Evolutionary conservation across 1,284 basidiomycete species (phyloP).

Genomic region (Puccinia hordei): DNA sequence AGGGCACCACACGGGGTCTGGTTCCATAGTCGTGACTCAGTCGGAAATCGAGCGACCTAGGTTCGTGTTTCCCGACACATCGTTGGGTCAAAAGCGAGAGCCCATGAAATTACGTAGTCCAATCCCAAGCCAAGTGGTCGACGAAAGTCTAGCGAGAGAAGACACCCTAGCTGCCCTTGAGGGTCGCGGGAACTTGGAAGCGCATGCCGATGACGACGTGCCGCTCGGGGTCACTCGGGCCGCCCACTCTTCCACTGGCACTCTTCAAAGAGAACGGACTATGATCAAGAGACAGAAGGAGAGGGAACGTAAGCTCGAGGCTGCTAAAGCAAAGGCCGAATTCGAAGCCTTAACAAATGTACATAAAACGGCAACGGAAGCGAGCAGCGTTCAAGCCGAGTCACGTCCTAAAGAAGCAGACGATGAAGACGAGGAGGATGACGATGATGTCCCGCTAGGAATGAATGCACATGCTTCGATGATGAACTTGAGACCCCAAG

Average conservation of each 20-base stretch:
- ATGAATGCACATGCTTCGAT: conserved; percentile 17
- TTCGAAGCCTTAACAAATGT: conserved; percentile 1
- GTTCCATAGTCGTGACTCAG: not conserved
- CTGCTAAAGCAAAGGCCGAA: conserved; percentile 19
- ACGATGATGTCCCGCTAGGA: conserved; percentile 42
- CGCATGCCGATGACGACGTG: conserved; percentile 46
- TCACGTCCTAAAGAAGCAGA: not conserved
- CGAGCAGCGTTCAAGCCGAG: not conserved
- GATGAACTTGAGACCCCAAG: not conserved
- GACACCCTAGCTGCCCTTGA: conserved; percentile 47
- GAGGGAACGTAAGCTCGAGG: not conserved
- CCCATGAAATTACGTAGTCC: not conserved
- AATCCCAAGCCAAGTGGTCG: conserved; percentile 9
- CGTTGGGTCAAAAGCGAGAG: not conserved
- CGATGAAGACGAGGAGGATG: not conserved
- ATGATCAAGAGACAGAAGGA: conserved; percentile 32
- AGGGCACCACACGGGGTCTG: not conserved
- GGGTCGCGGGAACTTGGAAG: conserved; percentile 32
- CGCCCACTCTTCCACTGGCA: conserved; percentile 15
- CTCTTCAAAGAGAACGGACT: conserved; percentile 17
- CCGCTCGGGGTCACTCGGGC: conserved; percentile 47
- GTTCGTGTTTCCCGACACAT: not conserved
- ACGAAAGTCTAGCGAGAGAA: conserved; percentile 17
- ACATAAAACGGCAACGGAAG: not conserved
- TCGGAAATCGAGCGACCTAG: not conserved